These are phyloP conservation scores for Tylopilus sp. DNA, from an alignment of 1,284 basidiomycete species.

Conservation along the genomic window DNA sequence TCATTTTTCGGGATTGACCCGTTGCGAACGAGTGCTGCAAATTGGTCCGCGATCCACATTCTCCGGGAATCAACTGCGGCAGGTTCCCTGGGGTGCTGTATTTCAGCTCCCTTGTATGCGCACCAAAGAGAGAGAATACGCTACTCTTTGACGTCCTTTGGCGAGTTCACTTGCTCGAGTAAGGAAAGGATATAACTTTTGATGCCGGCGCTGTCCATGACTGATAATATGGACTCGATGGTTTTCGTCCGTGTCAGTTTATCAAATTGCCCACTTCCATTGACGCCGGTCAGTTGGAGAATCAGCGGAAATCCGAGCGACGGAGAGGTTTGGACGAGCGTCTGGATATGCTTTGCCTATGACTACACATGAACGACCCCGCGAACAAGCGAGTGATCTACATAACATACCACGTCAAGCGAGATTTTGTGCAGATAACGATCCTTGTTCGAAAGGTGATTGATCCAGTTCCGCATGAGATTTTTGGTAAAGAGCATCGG, in stretches of 20 bases:
- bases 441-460: constrained; percentile 87
- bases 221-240: constrained; percentile 80
- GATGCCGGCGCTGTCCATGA: constrained; percentile 76
- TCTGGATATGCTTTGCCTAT: constrained; percentile 76
- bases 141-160: constrained; percentile 44
- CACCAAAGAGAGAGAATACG: constrained; percentile 3
- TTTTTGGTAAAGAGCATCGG: constrained; percentile 93
- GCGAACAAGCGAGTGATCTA: not conserved
- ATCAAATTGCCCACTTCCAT: constrained; percentile 90
- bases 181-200: constrained; percentile 77
- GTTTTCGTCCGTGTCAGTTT: constrained; percentile 92
- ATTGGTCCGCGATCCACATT: constrained; percentile 86
- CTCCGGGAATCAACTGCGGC: constrained; percentile 55
- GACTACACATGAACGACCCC: constrained; percentile 1
- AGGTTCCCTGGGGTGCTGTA: constrained; percentile 42
- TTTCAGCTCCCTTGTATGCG: constrained; percentile 11
- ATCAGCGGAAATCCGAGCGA: constrained; percentile 84
- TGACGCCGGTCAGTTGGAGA: constrained; percentile 81
- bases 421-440: constrained; percentile 89
- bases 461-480: constrained; percentile 96
- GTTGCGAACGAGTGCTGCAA: constrained; percentile 78
- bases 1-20: constrained; percentile 81
- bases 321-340: constrained; percentile 74
- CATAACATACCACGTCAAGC: constrained; percentile 63
- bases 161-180: constrained; percentile 59